Percentiles rank a stretch among this genome's conserved stretches.
phyloP scores from a whole-genome alignment of 2,329 filamentous ascomycete species.

The Zymoseptoria crescenta region DNA sequence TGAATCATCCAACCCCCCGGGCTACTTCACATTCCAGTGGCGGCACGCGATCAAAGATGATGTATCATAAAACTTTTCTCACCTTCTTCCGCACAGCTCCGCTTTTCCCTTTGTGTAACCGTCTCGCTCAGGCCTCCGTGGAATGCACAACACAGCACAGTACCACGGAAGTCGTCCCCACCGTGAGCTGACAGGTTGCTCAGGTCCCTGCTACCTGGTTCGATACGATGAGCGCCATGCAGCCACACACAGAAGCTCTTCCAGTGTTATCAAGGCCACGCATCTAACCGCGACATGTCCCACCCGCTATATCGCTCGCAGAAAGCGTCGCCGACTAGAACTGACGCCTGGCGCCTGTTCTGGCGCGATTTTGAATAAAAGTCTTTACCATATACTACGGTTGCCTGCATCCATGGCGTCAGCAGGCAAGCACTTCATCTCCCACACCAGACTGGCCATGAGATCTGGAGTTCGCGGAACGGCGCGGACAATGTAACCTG shows the following conservation, averaged over 20 bases:
- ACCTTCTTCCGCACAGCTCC: slow-evolving; percentile 11
- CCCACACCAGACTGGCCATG: slow-evolving; percentile 5
- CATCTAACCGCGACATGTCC: slow-evolving; percentile 15
- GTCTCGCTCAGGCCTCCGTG: slow-evolving; percentile 6
- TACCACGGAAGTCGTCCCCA: slow-evolving; percentile 13
- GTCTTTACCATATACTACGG: slow-evolving; percentile 10
- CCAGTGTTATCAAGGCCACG: slow-evolving; percentile 14
- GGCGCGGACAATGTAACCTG: slow-evolving; percentile 17
- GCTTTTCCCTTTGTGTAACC: slow-evolving; percentile 7
- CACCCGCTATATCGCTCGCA: slow-evolving; percentile 7
- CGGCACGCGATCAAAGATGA: background rate
- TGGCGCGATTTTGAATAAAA: background rate
- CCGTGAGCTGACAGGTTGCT: slow-evolving; percentile 19
- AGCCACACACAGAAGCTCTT: slow-evolving; percentile 26
- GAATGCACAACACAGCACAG: slow-evolving; percentile 8
- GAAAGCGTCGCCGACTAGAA: slow-evolving; percentile 5
- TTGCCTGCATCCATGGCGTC: slow-evolving; percentile 18
- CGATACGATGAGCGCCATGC: slow-evolving; percentile 18
- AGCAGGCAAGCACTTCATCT: slow-evolving; percentile 13
- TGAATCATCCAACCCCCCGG: background rate
- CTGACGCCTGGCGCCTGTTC: slow-evolving; percentile 5
- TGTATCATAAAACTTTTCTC: slow-evolving; percentile 2
- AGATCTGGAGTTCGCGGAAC: slow-evolving; percentile 15
- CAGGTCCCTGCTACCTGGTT: slow-evolving; percentile 23
- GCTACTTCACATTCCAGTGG: background rate